These are phyloP conservation scores for Wallemia ichthyophaga DNA, from an alignment of 1,284 basidiomycete genomes.

Conservation along the genomic window DNA sequence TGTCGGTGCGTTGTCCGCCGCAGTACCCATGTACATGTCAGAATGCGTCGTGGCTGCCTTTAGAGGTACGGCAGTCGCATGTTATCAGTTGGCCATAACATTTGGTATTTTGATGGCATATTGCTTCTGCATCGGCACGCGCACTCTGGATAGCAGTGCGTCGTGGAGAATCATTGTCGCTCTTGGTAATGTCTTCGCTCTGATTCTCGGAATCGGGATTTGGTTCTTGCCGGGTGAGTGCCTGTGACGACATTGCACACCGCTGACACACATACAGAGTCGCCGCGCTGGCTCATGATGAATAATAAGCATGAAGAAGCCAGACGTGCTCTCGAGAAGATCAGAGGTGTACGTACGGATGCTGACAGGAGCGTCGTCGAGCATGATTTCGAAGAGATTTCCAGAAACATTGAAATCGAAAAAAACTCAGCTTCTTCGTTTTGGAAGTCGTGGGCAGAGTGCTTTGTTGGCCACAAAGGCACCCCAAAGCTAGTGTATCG, in stretches of 20 bases:
- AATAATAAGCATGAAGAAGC: constrained; percentile 26
- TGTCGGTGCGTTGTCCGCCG: constrained; percentile 37
- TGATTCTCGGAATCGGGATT: constrained; percentile 34
- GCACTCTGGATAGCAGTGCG: constrained; percentile 6
- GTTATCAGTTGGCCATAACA: constrained; percentile 36
- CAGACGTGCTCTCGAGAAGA: constrained; percentile 22
- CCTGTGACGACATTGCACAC: too few relatives aligned
- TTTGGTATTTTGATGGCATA: constrained; percentile 33
- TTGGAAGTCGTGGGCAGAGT: constrained; percentile 25
- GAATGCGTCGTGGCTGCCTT: constrained; percentile 46
- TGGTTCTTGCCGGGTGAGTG: constrained; percentile 38
- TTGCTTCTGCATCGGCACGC: constrained; percentile 16
- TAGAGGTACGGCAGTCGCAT: constrained; percentile 34
- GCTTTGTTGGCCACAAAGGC: constrained; percentile 24
- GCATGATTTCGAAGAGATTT: constrained; percentile 1
- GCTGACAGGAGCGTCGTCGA: constrained; percentile 12
- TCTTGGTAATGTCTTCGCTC: constrained; percentile 31
- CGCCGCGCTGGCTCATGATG: constrained; percentile 24
- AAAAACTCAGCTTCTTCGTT: not conserved
- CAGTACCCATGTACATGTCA: constrained; percentile 42
- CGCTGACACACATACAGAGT: too few relatives aligned
- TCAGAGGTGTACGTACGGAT: constrained; percentile 23
- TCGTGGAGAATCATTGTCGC: constrained; percentile 3
- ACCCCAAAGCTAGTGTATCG: constrained; percentile 5
- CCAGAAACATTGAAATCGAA: not conserved